Conservation (phyloP, 352 stramenopile genomes). For the Pythium graminicola region DNA sequence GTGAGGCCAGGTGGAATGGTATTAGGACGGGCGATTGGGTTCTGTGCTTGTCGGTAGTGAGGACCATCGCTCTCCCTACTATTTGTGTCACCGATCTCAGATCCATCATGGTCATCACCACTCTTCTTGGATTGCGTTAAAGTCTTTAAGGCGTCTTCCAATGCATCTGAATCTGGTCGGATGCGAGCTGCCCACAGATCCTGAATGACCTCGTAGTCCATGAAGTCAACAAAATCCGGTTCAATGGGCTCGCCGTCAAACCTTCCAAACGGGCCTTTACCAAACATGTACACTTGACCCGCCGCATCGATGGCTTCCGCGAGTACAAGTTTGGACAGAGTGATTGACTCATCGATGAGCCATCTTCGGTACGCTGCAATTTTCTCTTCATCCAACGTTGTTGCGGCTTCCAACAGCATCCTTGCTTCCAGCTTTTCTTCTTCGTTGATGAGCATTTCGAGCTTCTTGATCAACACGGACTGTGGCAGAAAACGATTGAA, state of each 20-base stretch:
- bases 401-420: slow-evolving; percentile 48
- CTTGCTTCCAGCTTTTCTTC: slow-evolving; percentile 64
- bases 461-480: slow-evolving; percentile 46
- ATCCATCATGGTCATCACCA: background rate
- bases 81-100: background rate
- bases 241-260: slow-evolving; percentile 50
- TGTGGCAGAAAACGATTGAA: slow-evolving; percentile 64
- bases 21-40: background rate
- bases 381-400: slow-evolving; percentile 41
- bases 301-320: slow-evolving; percentile 59
- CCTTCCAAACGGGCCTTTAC: slow-evolving; percentile 51
- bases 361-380: slow-evolving; percentile 37
- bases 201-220: slow-evolving; percentile 51
- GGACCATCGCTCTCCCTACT: background rate
- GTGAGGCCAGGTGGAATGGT: slow-evolving; percentile 1
- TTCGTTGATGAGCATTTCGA: slow-evolving; percentile 51
- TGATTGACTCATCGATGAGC: slow-evolving; percentile 41
- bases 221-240: slow-evolving; percentile 69
- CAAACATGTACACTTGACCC: slow-evolving; percentile 75
- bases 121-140: slow-evolving; percentile 5
- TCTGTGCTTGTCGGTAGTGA: background rate
- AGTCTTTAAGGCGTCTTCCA: slow-evolving; percentile 1
- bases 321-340: slow-evolving; percentile 39
- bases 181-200: slow-evolving; percentile 58
- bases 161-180: slow-evolving; percentile 23